Base-by-base conservation (phyloP, 495 filamentous ascomycete genomes). In the Penicillium simplicissimum region DNA sequence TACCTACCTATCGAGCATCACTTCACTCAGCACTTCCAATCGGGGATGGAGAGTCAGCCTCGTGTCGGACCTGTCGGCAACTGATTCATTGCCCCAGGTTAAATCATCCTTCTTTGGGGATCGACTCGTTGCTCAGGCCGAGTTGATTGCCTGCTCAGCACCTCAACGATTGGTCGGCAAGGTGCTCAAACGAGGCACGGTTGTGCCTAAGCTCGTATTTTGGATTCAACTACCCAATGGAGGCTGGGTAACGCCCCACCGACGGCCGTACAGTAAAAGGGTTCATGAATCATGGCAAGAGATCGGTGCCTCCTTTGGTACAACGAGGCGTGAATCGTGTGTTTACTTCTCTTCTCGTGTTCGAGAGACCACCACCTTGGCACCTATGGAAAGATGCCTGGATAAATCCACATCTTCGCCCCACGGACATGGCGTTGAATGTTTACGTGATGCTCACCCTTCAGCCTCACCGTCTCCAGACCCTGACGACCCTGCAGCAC, bases 151-250 rank as follows among this genome's bases (percentile, higher is more conserved):
- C 31, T n/a, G 45, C 21, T 31, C 25, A n/a, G 23, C n/a, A 25
- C 10, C 45, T 28, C 10, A 48, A 21, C 13, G 45, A 48, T 48
- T 48, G 45, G 45, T 15, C 21, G 5, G 14, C 2, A 25, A n/a
- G 10, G 21, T 8, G 13, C 28, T 6, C 21, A 15, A 25, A 4
- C 28, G 28, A 48, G 45, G 21, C 15, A 31, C 31, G 13, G 15
- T 31, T 31, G 45, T 49, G 45, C 45, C 45, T 49, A 31, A 49
- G 45, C 45, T 49, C 45, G 45, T 48, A 48, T 48, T 48, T 48
- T 8, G 45, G 45, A 28, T 25, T 48, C 9, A n/a, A n/a, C n/a
- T n/a, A 10, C 21, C 45, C 23, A 25, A 48, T 25, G 15, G 45
- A 31, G 45, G 23, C 45, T 8, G 8, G 45, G 45, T 28, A n/a